Evolutionary conservation across 805 yeast species (phyloP).

Genomic region (Candida ulmi): DNA sequence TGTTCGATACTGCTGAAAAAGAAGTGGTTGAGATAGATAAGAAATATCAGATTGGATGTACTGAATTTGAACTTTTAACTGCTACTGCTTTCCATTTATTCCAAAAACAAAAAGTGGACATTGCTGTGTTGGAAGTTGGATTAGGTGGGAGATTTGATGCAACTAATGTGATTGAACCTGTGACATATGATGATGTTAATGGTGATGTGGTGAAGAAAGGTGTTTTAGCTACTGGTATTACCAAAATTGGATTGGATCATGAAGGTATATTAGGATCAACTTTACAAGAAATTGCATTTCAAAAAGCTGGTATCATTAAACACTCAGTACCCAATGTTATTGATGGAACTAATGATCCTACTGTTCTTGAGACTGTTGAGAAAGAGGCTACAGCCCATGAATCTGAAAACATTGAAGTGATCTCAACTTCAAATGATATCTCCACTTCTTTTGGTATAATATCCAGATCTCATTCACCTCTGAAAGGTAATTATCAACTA

Average conservation of each 20-base stretch:
- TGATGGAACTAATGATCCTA: slow-evolving; percentile 58
- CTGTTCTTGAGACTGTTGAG: slow-evolving; percentile 43
- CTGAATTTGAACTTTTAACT: slow-evolving; percentile 85
- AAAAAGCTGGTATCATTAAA: slow-evolving; percentile 87
- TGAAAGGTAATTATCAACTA: slow-evolving; percentile 69
- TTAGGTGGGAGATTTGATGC: slow-evolving; percentile 89
- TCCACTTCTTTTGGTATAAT: slow-evolving; percentile 26
- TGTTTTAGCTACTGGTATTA: slow-evolving; percentile 63
- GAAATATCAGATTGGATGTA: slow-evolving; percentile 49
- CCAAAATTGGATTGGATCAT: slow-evolving; percentile 86
- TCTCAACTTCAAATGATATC: slow-evolving; percentile 16
- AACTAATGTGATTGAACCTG: slow-evolving; percentile 60
- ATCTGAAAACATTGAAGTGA: slow-evolving; percentile 23
- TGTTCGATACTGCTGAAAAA: slow-evolving; percentile 41
- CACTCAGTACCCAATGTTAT: slow-evolving; percentile 50
- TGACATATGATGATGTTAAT: slow-evolving; percentile 10
- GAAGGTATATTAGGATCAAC: slow-evolving; percentile 68
- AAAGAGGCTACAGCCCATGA: slow-evolving; percentile 28
- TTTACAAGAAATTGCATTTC: slow-evolving; percentile 57
- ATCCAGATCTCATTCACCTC: slow-evolving; percentile 38
- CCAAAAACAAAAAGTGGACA: slow-evolving; percentile 47
- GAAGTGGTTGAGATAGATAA: slow-evolving; percentile 37
- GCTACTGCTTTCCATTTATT: slow-evolving; percentile 82
- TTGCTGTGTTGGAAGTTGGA: slow-evolving; percentile 92
- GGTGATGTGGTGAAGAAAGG: slow-evolving; percentile 21